Conservation (phyloP, 495 filamentous ascomycete genomes). For the Ramalina intermedia region DNA sequence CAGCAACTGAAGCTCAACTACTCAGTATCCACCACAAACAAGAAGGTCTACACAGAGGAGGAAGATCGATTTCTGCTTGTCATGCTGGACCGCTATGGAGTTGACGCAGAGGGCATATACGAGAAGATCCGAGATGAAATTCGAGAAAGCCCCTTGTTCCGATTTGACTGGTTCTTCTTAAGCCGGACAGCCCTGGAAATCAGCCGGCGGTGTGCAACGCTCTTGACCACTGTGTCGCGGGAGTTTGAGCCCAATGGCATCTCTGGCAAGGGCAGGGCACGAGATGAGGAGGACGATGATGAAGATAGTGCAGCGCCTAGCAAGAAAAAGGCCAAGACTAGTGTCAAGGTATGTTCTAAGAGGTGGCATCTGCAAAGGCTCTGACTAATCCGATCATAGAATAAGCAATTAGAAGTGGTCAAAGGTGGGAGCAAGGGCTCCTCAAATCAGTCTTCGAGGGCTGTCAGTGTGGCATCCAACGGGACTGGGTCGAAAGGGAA, state of each 20-base stretch:
- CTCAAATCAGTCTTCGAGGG: constrained; percentile 38
- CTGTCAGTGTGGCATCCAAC: constrained; percentile 41
- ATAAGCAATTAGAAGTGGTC: constrained; percentile 45
- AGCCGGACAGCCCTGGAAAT: constrained; percentile 89
- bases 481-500: constrained; percentile 32
- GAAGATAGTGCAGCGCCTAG: constrained; percentile 69
- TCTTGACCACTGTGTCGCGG: constrained; percentile 82
- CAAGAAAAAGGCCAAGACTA: constrained; percentile 86
- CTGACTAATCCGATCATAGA: constrained; percentile 24
- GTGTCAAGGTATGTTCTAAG: constrained; percentile 41
- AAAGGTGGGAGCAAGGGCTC: constrained; percentile 40
- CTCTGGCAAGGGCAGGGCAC: constrained; percentile 51
- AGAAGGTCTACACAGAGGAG: constrained; percentile 98
- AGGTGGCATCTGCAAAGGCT: too few relatives aligned
- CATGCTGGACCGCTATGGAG: constrained; percentile 76
- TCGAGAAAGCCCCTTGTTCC: constrained; percentile 84
- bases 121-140: constrained; percentile 85
- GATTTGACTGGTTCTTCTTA: constrained; percentile 99
- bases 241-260: constrained; percentile 54
- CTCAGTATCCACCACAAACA: constrained; percentile 96
- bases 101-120: constrained; percentile 72
- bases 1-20: constrained; percentile 99
- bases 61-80: constrained; percentile 95
- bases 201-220: constrained; percentile 77
- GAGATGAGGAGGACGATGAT: constrained; percentile 65